These are phyloP conservation scores for Cytospora schulzeri DNA, from an alignment of 2,329 filamentous ascomycete species.

Conservation along the genomic window DNA sequence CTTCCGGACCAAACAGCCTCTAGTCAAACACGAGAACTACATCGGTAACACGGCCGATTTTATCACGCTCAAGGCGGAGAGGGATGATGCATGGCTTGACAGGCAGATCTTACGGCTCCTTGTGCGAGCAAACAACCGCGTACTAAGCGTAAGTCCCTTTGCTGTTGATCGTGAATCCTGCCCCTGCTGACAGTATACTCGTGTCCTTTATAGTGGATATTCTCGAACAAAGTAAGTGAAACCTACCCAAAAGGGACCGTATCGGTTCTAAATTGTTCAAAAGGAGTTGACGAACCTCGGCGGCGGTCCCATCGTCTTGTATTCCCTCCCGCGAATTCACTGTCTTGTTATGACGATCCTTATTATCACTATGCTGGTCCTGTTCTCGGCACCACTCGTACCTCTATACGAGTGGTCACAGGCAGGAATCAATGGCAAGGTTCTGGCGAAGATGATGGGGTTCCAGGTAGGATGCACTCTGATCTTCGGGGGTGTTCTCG, in stretches of 20 bases:
- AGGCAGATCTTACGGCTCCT: constrained; percentile 1
- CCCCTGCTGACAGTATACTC: too few relatives aligned
- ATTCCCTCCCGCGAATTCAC: not conserved
- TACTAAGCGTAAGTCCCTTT: not conserved
- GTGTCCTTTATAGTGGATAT: not conserved
- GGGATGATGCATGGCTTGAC: constrained; percentile 14
- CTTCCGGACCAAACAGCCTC: not conserved
- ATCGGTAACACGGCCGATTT: not conserved
- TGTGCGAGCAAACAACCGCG: not conserved
- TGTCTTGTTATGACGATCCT: constrained; percentile 2
- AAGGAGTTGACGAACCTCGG: not conserved
- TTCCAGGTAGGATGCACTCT: constrained; percentile 8
- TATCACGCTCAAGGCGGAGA: not conserved
- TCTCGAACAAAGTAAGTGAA: not conserved
- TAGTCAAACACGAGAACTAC: not conserved
- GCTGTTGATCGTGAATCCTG: too few relatives aligned
- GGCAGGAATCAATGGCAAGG: not conserved
- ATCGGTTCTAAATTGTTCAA: too few relatives aligned
- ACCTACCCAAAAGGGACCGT: rapidly evolving
- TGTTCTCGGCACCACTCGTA: not conserved
- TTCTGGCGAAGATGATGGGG: constrained; percentile 11
- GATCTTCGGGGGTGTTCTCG: constrained; percentile 6
- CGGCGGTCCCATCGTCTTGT: not conserved
- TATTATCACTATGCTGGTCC: constrained; percentile 1
- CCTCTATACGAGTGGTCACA: constrained; percentile 1